Conservation (phyloP, 179 eudicot genomes). For the Silene vulgaris region DNA sequence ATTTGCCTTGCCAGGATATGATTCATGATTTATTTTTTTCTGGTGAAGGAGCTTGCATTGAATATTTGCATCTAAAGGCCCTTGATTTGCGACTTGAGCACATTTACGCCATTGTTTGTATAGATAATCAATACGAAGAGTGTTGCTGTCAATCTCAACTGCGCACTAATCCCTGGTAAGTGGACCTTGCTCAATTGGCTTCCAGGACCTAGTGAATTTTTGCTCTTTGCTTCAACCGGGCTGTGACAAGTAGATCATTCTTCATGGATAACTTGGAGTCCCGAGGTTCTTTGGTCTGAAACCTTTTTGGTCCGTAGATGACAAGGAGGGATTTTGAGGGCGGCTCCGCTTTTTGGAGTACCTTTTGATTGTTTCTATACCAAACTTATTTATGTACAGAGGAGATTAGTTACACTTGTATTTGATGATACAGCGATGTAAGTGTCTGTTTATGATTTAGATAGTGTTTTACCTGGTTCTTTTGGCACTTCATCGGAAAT, state of each 20-base stretch:
- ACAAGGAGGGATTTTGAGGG: neutral
- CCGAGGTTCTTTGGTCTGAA: neutral
- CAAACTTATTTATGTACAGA: constrained; percentile 6
- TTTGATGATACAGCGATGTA: neutral
- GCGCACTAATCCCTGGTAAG: neutral
- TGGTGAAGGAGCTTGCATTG: neutral
- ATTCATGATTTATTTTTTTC: constrained; percentile 23
- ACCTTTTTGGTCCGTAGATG: neutral
- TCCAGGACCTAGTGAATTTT: neutral
- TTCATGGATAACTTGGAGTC: neutral
- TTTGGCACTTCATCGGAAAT: neutral
- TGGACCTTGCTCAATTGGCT: neutral
- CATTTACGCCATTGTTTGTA: neutral
- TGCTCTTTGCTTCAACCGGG: neutral
- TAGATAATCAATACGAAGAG: neutral
- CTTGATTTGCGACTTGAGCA: neutral
- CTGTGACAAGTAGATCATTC: neutral
- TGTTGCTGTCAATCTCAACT: neutral
- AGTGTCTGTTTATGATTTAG: neutral
- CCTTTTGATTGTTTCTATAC: constrained; percentile 7
- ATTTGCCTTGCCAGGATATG: constrained; percentile 59
- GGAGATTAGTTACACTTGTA: constrained; percentile 5
- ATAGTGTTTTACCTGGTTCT: neutral
- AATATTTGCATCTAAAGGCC: neutral
- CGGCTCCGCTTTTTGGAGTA: neutral